Conservation (phyloP, 257 asterid genomes). For the Datura wrightii region DNA sequence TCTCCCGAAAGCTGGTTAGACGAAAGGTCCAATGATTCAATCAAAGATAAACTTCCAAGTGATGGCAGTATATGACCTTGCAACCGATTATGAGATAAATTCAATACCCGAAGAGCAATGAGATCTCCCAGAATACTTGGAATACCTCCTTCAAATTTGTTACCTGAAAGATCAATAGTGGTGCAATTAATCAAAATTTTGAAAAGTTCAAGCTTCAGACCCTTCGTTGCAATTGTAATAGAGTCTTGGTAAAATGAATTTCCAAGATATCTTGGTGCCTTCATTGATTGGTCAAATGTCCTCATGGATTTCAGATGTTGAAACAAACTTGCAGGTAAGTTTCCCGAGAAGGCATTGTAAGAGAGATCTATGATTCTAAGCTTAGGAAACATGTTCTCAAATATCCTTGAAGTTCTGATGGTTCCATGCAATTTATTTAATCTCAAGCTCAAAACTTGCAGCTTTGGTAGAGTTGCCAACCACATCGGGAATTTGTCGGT, state of each 20-base stretch:
- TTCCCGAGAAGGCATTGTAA: conserved; percentile 33
- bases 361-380: conserved; percentile 40
- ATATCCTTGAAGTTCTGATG: background rate
- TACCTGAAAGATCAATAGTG: background rate
- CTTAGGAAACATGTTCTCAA: background rate
- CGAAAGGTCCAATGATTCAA: background rate
- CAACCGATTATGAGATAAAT: background rate
- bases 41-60: background rate
- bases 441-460: conserved; percentile 39
- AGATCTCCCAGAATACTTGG: background rate
- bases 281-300: background rate
- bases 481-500: conserved; percentile 37
- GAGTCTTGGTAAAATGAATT: conserved; percentile 32
- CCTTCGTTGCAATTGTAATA: conserved; percentile 13
- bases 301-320: conserved; percentile 28
- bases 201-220: background rate
- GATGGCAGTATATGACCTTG: background rate
- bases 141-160: background rate
- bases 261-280: conserved; percentile 16
- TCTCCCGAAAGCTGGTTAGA: background rate
- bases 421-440: conserved; percentile 33
- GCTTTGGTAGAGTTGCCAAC: conserved; percentile 32
- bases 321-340: conserved; percentile 29
- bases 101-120: background rate
- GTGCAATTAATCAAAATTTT: conserved; percentile 17